A percentile compares a stretch with the other conserved stretches of the same genome.
Evolutionary conservation across 2,329 filamentous ascomycete genomes (phyloP).

Genomic region (Ophiostoma piceae): DNA sequence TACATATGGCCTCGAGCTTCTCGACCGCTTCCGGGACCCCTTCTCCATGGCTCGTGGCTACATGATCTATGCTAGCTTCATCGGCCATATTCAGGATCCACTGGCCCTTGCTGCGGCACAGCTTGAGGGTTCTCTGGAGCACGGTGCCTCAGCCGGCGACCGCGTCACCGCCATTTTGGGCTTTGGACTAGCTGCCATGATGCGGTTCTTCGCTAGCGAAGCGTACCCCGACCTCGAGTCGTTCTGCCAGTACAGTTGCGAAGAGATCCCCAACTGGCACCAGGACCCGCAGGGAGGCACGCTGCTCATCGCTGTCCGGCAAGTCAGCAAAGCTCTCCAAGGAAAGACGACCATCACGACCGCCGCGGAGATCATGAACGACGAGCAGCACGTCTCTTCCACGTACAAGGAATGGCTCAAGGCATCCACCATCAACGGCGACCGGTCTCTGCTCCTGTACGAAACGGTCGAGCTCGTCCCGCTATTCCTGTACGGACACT

Average conservation of each 20-base stretch:
- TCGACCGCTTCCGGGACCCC: constrained; percentile 57
- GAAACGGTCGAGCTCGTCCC: constrained; percentile 60
- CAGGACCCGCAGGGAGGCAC: constrained; percentile 66
- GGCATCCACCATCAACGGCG: constrained; percentile 51
- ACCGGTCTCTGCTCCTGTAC: constrained; percentile 62
- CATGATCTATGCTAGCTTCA: constrained; percentile 63
- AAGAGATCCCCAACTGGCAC: constrained; percentile 69
- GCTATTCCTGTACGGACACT: constrained; percentile 59
- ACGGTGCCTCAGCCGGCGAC: constrained; percentile 62
- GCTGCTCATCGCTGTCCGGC: constrained; percentile 60
- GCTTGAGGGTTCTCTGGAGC: constrained; percentile 62
- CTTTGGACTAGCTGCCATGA: constrained; percentile 60
- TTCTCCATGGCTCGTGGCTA: constrained; percentile 64
- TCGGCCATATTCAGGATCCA: constrained; percentile 65
- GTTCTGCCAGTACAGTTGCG: constrained; percentile 65
- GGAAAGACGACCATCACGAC: constrained; percentile 60
- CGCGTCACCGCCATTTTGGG: constrained; percentile 66
- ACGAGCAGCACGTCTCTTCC: constrained; percentile 58
- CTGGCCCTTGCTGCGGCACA: constrained; percentile 53
- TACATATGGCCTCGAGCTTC: constrained; percentile 56
- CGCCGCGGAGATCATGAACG: constrained; percentile 56
- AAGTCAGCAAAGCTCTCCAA: constrained; percentile 64
- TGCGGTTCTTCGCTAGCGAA: constrained; percentile 65
- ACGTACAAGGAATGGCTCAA: constrained; percentile 56
- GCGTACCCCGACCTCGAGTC: constrained; percentile 64